Evolutionary conservation across 257 asterid genomes (phyloP), one percentile per base, ranked within the genome.

Genomic region (Nyctanthes arbortristis): DNA sequence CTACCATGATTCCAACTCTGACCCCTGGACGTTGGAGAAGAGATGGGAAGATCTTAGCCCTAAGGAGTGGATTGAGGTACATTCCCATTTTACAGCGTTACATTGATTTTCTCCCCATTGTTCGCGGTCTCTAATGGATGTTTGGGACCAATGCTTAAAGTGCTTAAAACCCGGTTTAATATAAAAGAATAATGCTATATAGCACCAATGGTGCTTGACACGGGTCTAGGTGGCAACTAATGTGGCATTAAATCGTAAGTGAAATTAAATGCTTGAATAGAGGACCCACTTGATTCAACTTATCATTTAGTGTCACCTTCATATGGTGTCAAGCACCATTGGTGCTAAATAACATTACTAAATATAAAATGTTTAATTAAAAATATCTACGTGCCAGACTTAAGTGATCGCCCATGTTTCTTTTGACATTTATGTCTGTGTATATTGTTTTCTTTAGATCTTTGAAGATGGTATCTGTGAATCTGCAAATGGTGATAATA

Each of bases 31-130:
- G 81, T 75, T 91, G 78, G 91, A 86, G 75, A 91, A 94, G 84
- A 84, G 78, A 75, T 94, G 97, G 99, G 99, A 94, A 84, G 96
- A 91, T 78, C 93, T 94, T 77, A 81, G 76, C 80, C 99, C 99
- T 63, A 78, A 81, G 71, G 96, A 94, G 66, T 94, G 99, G 99
- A 80, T 91, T 69, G 96, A 91, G 96, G 99, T 91, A 84, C 63
- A 56, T 73, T 67, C 67, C 33, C 62, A 52, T 36, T 63, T 60
- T 69, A 71, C 52, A 75, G 77, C 72, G n/a, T n/a, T n/a, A n/a
- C n/a, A n/a, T n/a, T n/a, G n/a, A n/a, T n/a, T n/a, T n/a, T n/a
- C n/a, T n/a, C n/a, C n/a, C n/a, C n/a, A n/a, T n/a, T n/a, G n/a
- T n/a, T n/a, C n/a, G 13, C 3, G 10, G 16, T 52, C 29, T 24